Conservation (phyloP, 2,329 filamentous ascomycete species). For the Sclerotinia sclerotiorum region DNA sequence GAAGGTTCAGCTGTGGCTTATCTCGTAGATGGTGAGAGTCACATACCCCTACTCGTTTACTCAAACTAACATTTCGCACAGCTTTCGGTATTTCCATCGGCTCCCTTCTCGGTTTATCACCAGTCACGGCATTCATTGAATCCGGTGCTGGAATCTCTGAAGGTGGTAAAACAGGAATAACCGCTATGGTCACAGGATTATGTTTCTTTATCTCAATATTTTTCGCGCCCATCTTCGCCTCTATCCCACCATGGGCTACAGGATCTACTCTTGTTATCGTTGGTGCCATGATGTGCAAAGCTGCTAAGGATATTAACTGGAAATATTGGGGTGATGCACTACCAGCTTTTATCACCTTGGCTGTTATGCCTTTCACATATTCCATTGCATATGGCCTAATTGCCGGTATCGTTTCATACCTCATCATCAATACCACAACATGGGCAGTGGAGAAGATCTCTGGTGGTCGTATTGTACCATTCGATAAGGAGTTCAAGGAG, state of each 20-base stretch:
- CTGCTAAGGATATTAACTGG: conserved; percentile 86
- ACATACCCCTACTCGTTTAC: neutral
- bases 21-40: conserved; percentile 59
- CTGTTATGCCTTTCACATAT: conserved; percentile 87
- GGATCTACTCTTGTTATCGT: conserved; percentile 83
- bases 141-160: conserved; percentile 89
- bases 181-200: conserved; percentile 72
- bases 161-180: conserved; percentile 84
- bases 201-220: conserved; percentile 87
- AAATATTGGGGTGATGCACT: conserved; percentile 78
- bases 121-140: conserved; percentile 84
- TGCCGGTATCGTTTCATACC: conserved; percentile 73
- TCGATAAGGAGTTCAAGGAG: conserved; percentile 74
- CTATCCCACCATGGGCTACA: conserved; percentile 85
- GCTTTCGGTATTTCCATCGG: conserved; percentile 78
- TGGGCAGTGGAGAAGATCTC: conserved; percentile 67
- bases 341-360: conserved; percentile 80
- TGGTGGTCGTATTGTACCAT: conserved; percentile 68
- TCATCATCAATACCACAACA: conserved; percentile 70
- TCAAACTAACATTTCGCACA: neutral
- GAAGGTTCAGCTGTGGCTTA: conserved; percentile 83
- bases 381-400: conserved; percentile 86
- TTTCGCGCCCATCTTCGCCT: conserved; percentile 88
- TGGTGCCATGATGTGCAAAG: conserved; percentile 78
- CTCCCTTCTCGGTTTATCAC: conserved; percentile 72